phyloP scores from a whole-genome alignment of 768 basidiomycete species.

The Phylloporus sp. region DNA sequence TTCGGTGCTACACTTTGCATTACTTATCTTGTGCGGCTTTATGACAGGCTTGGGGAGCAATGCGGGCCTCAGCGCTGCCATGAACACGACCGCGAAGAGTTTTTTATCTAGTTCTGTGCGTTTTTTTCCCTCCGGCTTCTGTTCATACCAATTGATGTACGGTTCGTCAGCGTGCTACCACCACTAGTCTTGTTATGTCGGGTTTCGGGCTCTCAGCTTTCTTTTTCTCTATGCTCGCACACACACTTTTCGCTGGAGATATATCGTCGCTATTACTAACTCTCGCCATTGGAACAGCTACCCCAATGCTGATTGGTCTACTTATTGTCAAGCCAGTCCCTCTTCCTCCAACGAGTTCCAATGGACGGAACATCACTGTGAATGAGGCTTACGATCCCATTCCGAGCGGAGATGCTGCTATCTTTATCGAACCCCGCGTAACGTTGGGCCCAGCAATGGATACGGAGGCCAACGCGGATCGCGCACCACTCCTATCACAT shows the following conservation, averaged over 20 bases:
- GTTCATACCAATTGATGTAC: background rate
- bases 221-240: constrained; percentile 76
- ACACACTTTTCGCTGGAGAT: constrained; percentile 68
- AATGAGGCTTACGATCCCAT: constrained; percentile 20
- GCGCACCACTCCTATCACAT: constrained; percentile 22
- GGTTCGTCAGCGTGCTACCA: constrained; percentile 57
- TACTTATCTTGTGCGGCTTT: constrained; percentile 61
- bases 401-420: constrained; percentile 12
- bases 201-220: constrained; percentile 92
- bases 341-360: constrained; percentile 37
- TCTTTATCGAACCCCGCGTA: constrained; percentile 23
- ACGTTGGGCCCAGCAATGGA: constrained; percentile 12
- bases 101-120: constrained; percentile 70
- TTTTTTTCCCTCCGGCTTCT: constrained; percentile 1
- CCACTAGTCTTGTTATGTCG: constrained; percentile 75
- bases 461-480: constrained; percentile 14
- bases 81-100: constrained; percentile 81
- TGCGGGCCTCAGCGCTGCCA: constrained; percentile 60
- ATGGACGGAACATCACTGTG: background rate
- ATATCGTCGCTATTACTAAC: constrained; percentile 74
- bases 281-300: constrained; percentile 71
- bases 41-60: constrained; percentile 78
- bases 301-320: constrained; percentile 77
- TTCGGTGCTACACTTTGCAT: constrained; percentile 39
- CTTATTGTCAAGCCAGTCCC: constrained; percentile 72